phyloP scores from a whole-genome alignment of 768 basidiomycete genomes.

The Roridomyces roridus region DNA sequence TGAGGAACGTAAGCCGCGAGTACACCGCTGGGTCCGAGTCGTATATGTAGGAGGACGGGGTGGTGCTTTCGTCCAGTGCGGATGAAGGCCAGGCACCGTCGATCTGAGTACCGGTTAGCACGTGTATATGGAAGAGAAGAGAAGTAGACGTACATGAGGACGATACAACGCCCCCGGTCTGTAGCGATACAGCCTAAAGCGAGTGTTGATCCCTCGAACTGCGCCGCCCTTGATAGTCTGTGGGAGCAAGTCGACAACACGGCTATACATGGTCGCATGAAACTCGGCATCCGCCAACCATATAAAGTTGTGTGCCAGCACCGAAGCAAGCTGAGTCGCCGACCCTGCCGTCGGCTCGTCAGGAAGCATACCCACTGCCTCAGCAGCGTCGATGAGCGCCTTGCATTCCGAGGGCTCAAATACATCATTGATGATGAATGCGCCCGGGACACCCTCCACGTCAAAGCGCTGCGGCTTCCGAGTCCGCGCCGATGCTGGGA shows the following conservation, averaged over 20 bases:
- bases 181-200: slow-evolving; percentile 60
- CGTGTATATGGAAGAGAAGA: background rate
- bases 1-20: slow-evolving; percentile 54
- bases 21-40: slow-evolving; percentile 54
- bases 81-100: slow-evolving; percentile 63
- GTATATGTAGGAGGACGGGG: slow-evolving; percentile 51
- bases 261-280: slow-evolving; percentile 43
- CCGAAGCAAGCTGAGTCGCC: slow-evolving; percentile 49
- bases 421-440: slow-evolving; percentile 55
- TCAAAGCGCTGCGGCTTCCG: slow-evolving; percentile 39
- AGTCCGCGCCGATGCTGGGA: slow-evolving; percentile 27
- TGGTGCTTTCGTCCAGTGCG: slow-evolving; percentile 45
- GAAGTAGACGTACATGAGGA: slow-evolving; percentile 44
- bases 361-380: slow-evolving; percentile 53
- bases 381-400: slow-evolving; percentile 50
- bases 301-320: slow-evolving; percentile 56
- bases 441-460: slow-evolving; percentile 49
- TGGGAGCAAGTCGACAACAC: slow-evolving; percentile 50
- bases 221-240: slow-evolving; percentile 45
- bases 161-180: slow-evolving; percentile 54
- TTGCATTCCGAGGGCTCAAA: slow-evolving; percentile 51
- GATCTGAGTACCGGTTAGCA: slow-evolving; percentile 33
- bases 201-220: slow-evolving; percentile 53
- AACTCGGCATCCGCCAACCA: slow-evolving; percentile 58
- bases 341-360: slow-evolving; percentile 57